Conservation (phyloP, 2,329 filamentous ascomycete genomes). For the Coniochaeta sp. region DNA sequence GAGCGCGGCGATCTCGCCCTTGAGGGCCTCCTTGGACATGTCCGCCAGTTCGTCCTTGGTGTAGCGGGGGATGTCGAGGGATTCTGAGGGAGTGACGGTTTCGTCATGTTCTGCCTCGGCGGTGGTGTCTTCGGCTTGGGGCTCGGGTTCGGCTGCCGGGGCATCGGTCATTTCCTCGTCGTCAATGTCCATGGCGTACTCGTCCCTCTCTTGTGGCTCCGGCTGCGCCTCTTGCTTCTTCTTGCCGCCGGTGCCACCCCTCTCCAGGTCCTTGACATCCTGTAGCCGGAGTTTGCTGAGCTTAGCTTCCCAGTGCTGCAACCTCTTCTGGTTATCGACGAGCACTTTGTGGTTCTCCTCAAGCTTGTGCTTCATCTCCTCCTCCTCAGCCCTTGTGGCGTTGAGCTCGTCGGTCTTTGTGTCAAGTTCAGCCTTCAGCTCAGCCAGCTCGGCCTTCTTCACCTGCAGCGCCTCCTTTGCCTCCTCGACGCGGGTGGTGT, state of each 20-base stretch:
- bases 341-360: conserved; percentile 93
- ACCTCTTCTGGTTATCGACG: conserved; percentile 75
- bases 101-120: conserved; percentile 24
- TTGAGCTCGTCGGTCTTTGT: conserved; percentile 81
- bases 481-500: conserved; percentile 68
- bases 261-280: conserved; percentile 64
- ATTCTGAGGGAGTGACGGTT: conserved; percentile 17
- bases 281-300: conserved; percentile 76
- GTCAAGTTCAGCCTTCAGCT: conserved; percentile 79
- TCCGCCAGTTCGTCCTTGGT: conserved; percentile 63
- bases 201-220: conserved; percentile 3
- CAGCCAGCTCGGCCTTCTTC: conserved; percentile 74
- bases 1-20: conserved; percentile 54
- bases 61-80: conserved; percentile 65
- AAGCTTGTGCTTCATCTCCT: conserved; percentile 97
- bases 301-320: conserved; percentile 86
- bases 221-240: conserved; percentile 19
- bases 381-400: conserved; percentile 80
- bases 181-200: conserved; percentile 11
- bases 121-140: conserved; percentile 20
- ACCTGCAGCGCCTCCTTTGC: conserved; percentile 70
- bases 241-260: conserved; percentile 24
- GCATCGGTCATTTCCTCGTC: conserved; percentile 16
- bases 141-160: conserved; percentile 19
- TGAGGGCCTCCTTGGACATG: conserved; percentile 56